Evolutionary conservation across 495 filamentous ascomycete species (phyloP).

Genomic region (Ramalina intermedia): DNA sequence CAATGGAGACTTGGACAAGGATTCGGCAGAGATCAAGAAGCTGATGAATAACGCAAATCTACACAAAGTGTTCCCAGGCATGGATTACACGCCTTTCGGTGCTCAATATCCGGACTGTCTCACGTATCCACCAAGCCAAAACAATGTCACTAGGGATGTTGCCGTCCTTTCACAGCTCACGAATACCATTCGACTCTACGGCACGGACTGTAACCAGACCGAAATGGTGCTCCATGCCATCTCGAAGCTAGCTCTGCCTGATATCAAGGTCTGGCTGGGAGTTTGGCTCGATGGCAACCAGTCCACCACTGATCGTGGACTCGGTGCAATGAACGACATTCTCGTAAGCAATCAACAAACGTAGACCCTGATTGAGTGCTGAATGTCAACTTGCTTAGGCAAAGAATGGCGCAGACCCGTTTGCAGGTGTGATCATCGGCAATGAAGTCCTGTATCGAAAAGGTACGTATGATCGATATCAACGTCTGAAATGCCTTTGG

Average conservation of each 20-base stretch:
- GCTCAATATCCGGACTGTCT: conserved; percentile 82
- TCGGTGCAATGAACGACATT: conserved; percentile 67
- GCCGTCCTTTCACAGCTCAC: conserved; percentile 86
- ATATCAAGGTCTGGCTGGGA: conserved; percentile 88
- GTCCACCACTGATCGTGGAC: conserved; percentile 70
- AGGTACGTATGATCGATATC: neutral
- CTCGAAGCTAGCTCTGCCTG: conserved; percentile 51
- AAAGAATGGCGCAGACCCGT: conserved; percentile 44
- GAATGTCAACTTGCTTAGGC: conserved; percentile 12
- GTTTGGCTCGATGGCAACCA: conserved; percentile 83
- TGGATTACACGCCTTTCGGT: conserved; percentile 90
- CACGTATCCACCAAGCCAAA: conserved; percentile 64
- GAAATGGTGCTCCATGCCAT: conserved; percentile 85
- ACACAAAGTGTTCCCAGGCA: conserved; percentile 90
- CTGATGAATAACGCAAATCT: conserved; percentile 67
- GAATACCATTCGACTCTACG: conserved; percentile 80
- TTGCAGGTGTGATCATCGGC: conserved; percentile 80
- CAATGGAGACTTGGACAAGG: conserved; percentile 49
- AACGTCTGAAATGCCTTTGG: no score
- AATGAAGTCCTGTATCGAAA: conserved; percentile 87
- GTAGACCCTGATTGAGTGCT: no score
- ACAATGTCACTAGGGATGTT: conserved; percentile 86
- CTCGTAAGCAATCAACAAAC: conserved; percentile 24
- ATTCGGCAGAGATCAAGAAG: conserved; percentile 67
- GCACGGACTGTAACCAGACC: conserved; percentile 96